These are phyloP conservation scores for Diplocarpon mali DNA, from an alignment of 2,329 filamentous ascomycete species.

Conservation along the genomic window DNA sequence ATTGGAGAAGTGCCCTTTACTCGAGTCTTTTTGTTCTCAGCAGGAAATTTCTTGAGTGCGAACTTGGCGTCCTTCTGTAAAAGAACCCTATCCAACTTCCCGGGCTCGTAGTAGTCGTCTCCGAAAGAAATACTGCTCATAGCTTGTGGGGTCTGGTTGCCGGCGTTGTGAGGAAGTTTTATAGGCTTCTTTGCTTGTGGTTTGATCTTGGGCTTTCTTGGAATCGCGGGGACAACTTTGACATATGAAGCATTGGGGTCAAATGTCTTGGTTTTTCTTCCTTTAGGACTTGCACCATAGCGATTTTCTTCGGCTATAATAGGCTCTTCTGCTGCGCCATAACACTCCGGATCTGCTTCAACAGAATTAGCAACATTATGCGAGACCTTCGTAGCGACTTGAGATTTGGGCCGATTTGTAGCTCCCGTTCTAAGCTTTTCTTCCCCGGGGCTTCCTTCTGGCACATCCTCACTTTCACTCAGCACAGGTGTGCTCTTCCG, in stretches of 20 bases:
- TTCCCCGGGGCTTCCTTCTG: not conserved
- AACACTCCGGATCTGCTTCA: not conserved
- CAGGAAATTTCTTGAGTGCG: too few relatives aligned
- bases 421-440: not conserved
- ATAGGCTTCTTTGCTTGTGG: slow-evolving; percentile 11
- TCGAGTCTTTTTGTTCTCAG: too few relatives aligned
- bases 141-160: too few relatives aligned
- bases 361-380: not conserved
- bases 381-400: not conserved
- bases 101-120: not conserved
- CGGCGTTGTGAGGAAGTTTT: not conserved
- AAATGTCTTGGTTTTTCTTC: not conserved
- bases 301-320: not conserved
- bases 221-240: not conserved
- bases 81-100: too few relatives aligned
- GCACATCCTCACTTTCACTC: not conserved
- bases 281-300: not conserved
- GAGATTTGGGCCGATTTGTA: not conserved
- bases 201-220: slow-evolving; percentile 1
- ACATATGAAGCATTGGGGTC: not conserved
- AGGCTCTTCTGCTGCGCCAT: not conserved
- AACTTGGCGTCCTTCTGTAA: too few relatives aligned
- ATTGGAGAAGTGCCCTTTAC: too few relatives aligned
- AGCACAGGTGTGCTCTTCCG: not conserved
- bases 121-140: not conserved